phyloP scores from a whole-genome alignment of 2,329 filamentous ascomycete genomes.

The Cadophora sp. region DNA sequence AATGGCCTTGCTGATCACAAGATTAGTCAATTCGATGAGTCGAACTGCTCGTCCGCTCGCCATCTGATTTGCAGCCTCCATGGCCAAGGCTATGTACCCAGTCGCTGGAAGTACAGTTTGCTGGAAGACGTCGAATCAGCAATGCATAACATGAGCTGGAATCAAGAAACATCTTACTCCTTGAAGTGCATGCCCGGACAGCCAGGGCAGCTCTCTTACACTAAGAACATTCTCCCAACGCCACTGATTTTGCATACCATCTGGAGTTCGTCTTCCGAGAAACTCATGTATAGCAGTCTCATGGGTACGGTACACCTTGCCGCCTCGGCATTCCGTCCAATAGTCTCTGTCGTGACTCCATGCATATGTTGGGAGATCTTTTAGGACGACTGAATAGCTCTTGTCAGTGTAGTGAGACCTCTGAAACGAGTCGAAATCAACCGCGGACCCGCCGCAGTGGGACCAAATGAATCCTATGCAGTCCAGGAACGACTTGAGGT shows the following conservation, averaged over 20 bases:
- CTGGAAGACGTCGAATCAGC: neutral
- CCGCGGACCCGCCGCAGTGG: neutral
- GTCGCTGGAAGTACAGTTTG: neutral
- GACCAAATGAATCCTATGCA: neutral
- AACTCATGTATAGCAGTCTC: neutral
- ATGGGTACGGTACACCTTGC: neutral
- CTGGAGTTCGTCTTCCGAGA: neutral
- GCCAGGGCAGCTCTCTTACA: neutral
- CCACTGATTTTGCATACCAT: neutral
- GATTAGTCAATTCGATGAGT: neutral
- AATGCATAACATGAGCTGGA: neutral
- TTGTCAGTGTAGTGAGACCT: neutral
- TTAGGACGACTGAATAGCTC: neutral
- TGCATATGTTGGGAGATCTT: neutral
- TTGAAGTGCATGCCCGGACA: neutral
- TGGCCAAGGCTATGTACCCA: neutral
- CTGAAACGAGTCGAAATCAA: neutral
- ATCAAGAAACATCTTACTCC: neutral
- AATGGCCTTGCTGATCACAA: neutral
- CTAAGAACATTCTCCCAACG: neutral
- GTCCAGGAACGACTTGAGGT: neutral
- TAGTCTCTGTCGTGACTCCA: neutral
- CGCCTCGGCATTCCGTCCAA: neutral
- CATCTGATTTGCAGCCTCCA: neutral
- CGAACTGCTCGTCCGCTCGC: neutral